phyloP scores from a whole-genome alignment of 1,284 basidiomycete genomes.

The Porogramme epimiltina region DNA sequence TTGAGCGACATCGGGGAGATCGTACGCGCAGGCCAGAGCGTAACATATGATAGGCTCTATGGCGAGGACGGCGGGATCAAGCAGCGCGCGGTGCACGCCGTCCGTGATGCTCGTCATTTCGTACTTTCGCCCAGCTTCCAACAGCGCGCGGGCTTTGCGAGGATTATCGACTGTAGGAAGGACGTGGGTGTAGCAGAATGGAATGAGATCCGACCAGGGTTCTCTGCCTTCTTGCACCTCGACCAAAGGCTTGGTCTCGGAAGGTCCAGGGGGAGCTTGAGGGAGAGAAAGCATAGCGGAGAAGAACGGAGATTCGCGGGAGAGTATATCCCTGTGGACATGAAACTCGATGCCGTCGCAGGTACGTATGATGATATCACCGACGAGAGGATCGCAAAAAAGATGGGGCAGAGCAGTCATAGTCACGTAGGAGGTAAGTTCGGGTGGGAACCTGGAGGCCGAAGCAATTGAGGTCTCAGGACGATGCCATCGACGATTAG shows the following conservation, averaged over 20 bases:
- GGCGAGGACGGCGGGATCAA: neutral
- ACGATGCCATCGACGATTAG: no score
- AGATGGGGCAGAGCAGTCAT: no score
- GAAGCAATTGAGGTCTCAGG: no score
- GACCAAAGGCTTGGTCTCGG: neutral
- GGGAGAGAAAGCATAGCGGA: constrained; percentile 9
- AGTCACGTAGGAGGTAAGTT: neutral
- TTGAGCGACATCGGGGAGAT: constrained; percentile 1
- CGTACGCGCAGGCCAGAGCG: constrained; percentile 5
- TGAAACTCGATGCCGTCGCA: constrained; percentile 20
- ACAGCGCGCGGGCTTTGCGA: neutral
- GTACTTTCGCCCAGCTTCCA: constrained; percentile 6
- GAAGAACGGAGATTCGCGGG: constrained; percentile 29
- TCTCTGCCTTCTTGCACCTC: neutral
- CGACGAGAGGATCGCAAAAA: neutral
- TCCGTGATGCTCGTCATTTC: neutral
- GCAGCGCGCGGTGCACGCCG: neutral
- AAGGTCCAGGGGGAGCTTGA: neutral
- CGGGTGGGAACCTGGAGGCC: neutral
- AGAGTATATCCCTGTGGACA: constrained; percentile 9
- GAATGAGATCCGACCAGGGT: neutral
- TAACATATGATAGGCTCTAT: constrained; percentile 2
- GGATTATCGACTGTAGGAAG: neutral
- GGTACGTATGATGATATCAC: constrained; percentile 32
- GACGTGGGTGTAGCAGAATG: neutral